Evolutionary conservation across 2,329 filamentous ascomycete genomes (phyloP).

Genomic region (Aspergillus terreus): DNA sequence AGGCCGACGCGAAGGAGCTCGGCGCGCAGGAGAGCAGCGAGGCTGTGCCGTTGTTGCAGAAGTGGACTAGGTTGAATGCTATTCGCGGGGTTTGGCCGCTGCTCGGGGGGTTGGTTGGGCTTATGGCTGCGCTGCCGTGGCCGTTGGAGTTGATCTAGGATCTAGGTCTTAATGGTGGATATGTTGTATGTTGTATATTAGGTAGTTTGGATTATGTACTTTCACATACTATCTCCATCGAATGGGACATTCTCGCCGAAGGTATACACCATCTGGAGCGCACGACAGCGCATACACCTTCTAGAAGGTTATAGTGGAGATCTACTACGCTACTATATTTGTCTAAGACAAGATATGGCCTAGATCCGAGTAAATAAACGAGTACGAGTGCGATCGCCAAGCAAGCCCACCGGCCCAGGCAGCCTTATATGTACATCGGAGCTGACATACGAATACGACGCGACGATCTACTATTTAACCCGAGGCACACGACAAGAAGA

Average conservation of each 20-base stretch:
- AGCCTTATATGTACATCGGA: neutral
- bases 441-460: neutral
- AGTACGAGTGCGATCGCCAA: no score
- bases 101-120: constrained; percentile 10
- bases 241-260: no score
- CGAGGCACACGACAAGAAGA: neutral
- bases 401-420: neutral
- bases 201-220: no score
- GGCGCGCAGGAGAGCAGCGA: constrained; percentile 12
- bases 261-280: no score
- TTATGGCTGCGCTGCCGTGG: constrained; percentile 12
- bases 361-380: no score
- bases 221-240: neutral
- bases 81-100: constrained; percentile 13
- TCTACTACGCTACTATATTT: no score
- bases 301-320: no score
- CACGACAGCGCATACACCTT: no score
- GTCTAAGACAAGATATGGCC: no score
- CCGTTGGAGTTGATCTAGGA: neutral
- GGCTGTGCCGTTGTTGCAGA: constrained; percentile 8
- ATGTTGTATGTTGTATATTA: no score
- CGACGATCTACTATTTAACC: neutral
- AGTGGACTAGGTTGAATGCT: constrained; percentile 13
- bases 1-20: constrained; percentile 8
- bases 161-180: no score